phyloP scores from a whole-genome alignment of 2,329 filamentous ascomycete genomes.

The Fusarium mundagurra region DNA sequence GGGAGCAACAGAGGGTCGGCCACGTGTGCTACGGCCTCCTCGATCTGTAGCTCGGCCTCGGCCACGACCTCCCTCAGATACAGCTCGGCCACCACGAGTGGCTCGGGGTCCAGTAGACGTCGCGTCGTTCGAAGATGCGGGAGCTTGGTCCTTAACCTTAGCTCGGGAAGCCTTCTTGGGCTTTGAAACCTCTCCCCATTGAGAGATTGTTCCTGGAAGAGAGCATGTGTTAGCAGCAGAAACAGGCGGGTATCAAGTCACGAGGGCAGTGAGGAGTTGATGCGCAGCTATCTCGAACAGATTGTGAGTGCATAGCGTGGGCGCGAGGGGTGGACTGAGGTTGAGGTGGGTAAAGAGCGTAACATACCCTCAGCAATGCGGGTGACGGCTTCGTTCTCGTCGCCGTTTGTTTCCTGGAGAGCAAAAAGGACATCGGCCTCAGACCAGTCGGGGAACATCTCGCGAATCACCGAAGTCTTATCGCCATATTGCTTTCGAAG shows the following conservation, averaged over 20 bases:
- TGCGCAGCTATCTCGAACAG: slow-evolving; percentile 9
- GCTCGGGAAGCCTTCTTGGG: slow-evolving; percentile 79
- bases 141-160: slow-evolving; percentile 73
- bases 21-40: slow-evolving; percentile 70
- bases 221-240: slow-evolving; percentile 42
- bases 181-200: slow-evolving; percentile 87
- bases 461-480: slow-evolving; percentile 84
- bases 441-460: slow-evolving; percentile 95
- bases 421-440: slow-evolving; percentile 94
- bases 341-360: slow-evolving; percentile 22
- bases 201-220: slow-evolving; percentile 75
- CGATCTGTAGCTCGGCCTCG: slow-evolving; percentile 71
- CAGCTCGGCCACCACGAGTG: slow-evolving; percentile 69
- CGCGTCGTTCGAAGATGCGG: slow-evolving; percentile 61
- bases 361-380: slow-evolving; percentile 80
- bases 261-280: background rate
- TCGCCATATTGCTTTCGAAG: slow-evolving; percentile 89
- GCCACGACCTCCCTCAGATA: slow-evolving; percentile 70
- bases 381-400: slow-evolving; percentile 78
- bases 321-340: slow-evolving; percentile 24
- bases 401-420: slow-evolving; percentile 86
- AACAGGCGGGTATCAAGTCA: background rate
- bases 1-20: slow-evolving; percentile 65
- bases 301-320: slow-evolving; percentile 24
- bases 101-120: slow-evolving; percentile 56